Base-by-base conservation (phyloP, 805 yeast species). In the Novakomyces olei region DNA sequence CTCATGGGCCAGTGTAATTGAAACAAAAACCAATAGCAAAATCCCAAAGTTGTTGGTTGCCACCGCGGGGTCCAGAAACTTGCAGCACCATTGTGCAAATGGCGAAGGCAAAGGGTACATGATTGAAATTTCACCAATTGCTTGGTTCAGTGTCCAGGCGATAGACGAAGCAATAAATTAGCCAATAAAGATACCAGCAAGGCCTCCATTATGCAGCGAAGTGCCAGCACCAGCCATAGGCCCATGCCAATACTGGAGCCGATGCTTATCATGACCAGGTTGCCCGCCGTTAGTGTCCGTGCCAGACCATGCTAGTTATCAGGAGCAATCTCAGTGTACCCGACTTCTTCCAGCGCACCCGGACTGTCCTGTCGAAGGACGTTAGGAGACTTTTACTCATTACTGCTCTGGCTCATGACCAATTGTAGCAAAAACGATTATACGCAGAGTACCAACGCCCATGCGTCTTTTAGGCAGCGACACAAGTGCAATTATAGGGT, bases 221-320 rank as follows among this genome's bases (percentile, higher is more conserved):
- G 48, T 48, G 19, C 63, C 63, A 15, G 57, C 49, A 34, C 64
- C 25, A 60, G 47, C 36, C 58, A 54, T 6, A 37, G 34, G 19
- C 41, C 41, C 26, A 32, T 38, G 9, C 41, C 41, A 18, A 37
- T 34, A 16, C 41, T 23, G 15, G 32, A 16, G 8, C 41, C 25
- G n/a, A 22, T n/a, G 10, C 10, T 9, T 9, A 22, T 22, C 25
- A 22, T 22, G n/a, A n/a, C n/a, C n/a, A n/a, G n/a, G n/a, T n/a
- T n/a, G n/a, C n/a, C n/a, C n/a, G n/a, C n/a, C n/a, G n/a, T n/a
- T n/a, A n/a, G n/a, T n/a, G n/a, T n/a, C n/a, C n/a, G n/a, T n/a
- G n/a, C n/a, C n/a, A n/a, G n/a, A n/a, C n/a, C n/a, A n/a, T n/a
- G n/a, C n/a, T n/a, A n/a, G n/a, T n/a, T n/a, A n/a, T n/a, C n/a